phyloP scores from a whole-genome alignment of 1,284 basidiomycete species.

The Apiotrichum veenhuisii region DNA sequence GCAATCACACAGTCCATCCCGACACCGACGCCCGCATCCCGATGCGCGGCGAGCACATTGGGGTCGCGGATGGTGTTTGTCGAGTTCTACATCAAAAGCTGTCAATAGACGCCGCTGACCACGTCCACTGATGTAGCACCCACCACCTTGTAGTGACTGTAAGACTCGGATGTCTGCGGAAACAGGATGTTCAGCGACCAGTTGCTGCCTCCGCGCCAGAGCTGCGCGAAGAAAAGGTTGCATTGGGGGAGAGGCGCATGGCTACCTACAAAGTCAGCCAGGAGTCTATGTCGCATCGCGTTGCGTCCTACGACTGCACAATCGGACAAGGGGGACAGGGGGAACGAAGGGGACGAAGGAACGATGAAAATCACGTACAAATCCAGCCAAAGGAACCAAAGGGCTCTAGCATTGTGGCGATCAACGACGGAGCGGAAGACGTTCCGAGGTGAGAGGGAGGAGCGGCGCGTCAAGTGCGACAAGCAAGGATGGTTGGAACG shows the following conservation, averaged over 20 bases:
- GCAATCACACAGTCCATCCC: slow-evolving; percentile 42
- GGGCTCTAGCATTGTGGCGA: slow-evolving; percentile 21
- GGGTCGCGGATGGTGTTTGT: slow-evolving; percentile 27
- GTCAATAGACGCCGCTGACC: neutral
- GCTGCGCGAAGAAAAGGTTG: slow-evolving; percentile 51
- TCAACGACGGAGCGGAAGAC: neutral
- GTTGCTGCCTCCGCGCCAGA: slow-evolving; percentile 28
- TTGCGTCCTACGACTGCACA: too few species aligned
- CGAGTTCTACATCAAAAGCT: neutral
- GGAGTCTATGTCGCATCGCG: too few species aligned
- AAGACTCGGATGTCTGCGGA: slow-evolving; percentile 31
- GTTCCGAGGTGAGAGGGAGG: neutral
- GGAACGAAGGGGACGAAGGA: too few species aligned
- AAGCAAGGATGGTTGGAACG: too few species aligned
- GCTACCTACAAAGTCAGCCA: too few species aligned
- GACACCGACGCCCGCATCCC: slow-evolving; percentile 36
- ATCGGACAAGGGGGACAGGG: too few species aligned
- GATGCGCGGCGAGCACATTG: slow-evolving; percentile 27
- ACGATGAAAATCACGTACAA: too few species aligned
- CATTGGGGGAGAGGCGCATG: slow-evolving; percentile 49
- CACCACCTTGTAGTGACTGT: slow-evolving; percentile 32
- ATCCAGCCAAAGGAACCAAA: slow-evolving; percentile 47
- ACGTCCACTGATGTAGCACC: slow-evolving; percentile 5
- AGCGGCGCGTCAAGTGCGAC: neutral
- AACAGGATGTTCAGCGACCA: slow-evolving; percentile 33